phyloP scores from a whole-genome alignment of 768 basidiomycete species.

The Kwoniella heveanensis region DNA sequence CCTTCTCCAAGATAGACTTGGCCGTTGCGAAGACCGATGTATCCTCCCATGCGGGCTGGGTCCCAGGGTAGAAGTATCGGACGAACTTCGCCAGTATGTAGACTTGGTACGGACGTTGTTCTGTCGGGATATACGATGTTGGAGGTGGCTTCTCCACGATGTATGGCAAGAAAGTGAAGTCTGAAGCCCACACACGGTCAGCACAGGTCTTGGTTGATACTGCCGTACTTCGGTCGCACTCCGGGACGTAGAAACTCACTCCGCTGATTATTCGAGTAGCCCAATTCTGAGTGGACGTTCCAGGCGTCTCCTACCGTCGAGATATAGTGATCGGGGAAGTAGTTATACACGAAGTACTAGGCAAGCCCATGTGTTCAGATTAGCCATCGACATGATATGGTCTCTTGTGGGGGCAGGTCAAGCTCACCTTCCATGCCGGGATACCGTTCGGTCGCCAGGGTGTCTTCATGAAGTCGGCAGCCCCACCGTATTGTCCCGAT shows the following conservation, averaged over 20 bases:
- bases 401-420: too few relatives aligned
- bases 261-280: constrained; percentile 14
- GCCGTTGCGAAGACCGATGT: constrained; percentile 21
- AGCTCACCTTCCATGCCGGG: constrained; percentile 27
- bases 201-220: background rate
- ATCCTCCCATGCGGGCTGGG: constrained; percentile 28
- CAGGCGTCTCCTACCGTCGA: constrained; percentile 21
- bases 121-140: constrained; percentile 18
- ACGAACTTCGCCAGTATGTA: constrained; percentile 30
- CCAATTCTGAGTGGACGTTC: constrained; percentile 25
- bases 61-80: constrained; percentile 25
- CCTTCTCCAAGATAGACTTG: constrained; percentile 10
- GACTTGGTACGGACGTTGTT: constrained; percentile 16
- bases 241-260: constrained; percentile 11
- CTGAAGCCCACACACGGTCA: background rate
- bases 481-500: constrained; percentile 17
- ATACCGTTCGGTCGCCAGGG: constrained; percentile 17
- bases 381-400: too few relatives aligned
- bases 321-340: constrained; percentile 24
- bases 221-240: too few relatives aligned
- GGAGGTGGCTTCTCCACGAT: constrained; percentile 15
- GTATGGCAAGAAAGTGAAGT: constrained; percentile 21
- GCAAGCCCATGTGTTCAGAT: background rate
- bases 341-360: constrained; percentile 26
- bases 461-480: constrained; percentile 19